These are phyloP conservation scores for Penicillium aurantiogriseum DNA, from an alignment of 2,329 filamentous ascomycete genomes.

Conservation along the genomic window DNA sequence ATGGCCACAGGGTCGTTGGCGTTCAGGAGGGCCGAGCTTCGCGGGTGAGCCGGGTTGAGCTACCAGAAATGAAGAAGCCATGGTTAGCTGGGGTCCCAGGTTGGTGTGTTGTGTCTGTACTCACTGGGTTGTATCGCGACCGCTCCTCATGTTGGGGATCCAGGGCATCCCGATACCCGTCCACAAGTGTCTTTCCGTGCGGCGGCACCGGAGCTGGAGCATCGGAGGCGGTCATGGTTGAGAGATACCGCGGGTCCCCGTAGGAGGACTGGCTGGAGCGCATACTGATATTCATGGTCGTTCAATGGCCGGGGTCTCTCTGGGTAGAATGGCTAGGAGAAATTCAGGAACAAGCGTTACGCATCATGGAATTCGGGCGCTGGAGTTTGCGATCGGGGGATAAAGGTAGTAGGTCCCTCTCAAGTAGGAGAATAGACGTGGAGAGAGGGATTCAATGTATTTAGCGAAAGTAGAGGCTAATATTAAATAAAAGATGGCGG, in stretches of 20 bases:
- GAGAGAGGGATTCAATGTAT: not conserved
- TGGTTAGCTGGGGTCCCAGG: slow-evolving; percentile 4
- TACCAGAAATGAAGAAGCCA: slow-evolving; percentile 47
- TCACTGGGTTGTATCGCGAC: slow-evolving; percentile 59
- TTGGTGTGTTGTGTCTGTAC: slow-evolving; percentile 22
- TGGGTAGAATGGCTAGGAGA: slow-evolving; percentile 8
- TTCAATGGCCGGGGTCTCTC: slow-evolving; percentile 4
- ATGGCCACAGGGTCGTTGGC: slow-evolving; percentile 68
- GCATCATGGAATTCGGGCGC: slow-evolving; percentile 13
- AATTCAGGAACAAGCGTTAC: slow-evolving; percentile 19
- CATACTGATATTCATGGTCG: slow-evolving; percentile 37
- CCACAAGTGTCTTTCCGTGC: slow-evolving; percentile 51
- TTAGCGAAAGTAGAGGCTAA: not conserved
- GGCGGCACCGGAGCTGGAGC: slow-evolving; percentile 29
- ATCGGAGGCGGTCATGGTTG: slow-evolving; percentile 34
- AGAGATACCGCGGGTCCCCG: slow-evolving; percentile 41
- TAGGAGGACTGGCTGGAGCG: slow-evolving; percentile 44
- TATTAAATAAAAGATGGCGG: slow-evolving; percentile 20
- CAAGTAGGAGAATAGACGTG: not conserved
- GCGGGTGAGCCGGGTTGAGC: slow-evolving; percentile 51
- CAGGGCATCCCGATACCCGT: slow-evolving; percentile 60
- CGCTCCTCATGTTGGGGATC: slow-evolving; percentile 56
- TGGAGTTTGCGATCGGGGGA: slow-evolving; percentile 1
- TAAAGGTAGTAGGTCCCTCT: not conserved
- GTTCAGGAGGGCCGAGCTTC: slow-evolving; percentile 41